Percentiles rank a stretch among this genome's conserved stretches.
phyloP scores from a whole-genome alignment of 1,284 basidiomycete species.

The Cutaneotrichosporon daszewskae region DNA sequence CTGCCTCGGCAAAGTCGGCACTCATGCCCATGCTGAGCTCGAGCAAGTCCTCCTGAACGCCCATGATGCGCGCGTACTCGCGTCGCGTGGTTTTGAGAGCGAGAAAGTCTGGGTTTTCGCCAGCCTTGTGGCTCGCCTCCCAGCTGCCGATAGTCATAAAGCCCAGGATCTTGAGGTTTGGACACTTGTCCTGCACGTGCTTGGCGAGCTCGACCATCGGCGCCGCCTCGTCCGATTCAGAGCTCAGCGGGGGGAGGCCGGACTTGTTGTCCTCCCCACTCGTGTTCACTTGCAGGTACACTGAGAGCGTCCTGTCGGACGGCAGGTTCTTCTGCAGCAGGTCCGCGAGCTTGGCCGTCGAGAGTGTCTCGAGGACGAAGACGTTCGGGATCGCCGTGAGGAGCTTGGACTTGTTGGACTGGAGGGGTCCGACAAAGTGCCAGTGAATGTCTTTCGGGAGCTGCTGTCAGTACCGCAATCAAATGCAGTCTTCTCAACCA shows the following conservation, averaged over 20 bases:
- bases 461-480: conserved; percentile 47
- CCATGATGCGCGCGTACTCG: conserved; percentile 53
- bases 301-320: conserved; percentile 53
- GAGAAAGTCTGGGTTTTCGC: conserved; percentile 79
- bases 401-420: conserved; percentile 90
- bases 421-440: conserved; percentile 95
- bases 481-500: not conserved
- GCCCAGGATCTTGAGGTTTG: conserved; percentile 68
- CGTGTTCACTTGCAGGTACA: conserved; percentile 91
- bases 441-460: conserved; percentile 78
- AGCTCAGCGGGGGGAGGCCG: conserved; percentile 62
- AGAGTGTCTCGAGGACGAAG: conserved; percentile 83
- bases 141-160: conserved; percentile 95
- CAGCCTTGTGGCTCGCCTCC: conserved; percentile 59
- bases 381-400: conserved; percentile 87
- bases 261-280: conserved; percentile 86
- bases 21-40: conserved; percentile 98
- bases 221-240: conserved; percentile 27
- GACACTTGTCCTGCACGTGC: conserved; percentile 68
- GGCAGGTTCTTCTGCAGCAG: conserved; percentile 70
- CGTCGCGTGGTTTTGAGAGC: conserved; percentile 61
- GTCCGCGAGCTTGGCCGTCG: conserved; percentile 75
- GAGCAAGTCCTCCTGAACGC: conserved; percentile 52
- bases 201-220: conserved; percentile 64
- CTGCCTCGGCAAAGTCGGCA: conserved; percentile 82